Evolutionary conservation across 1,284 basidiomycete genomes (phyloP).

Genomic region (Marasmius oreades): DNA sequence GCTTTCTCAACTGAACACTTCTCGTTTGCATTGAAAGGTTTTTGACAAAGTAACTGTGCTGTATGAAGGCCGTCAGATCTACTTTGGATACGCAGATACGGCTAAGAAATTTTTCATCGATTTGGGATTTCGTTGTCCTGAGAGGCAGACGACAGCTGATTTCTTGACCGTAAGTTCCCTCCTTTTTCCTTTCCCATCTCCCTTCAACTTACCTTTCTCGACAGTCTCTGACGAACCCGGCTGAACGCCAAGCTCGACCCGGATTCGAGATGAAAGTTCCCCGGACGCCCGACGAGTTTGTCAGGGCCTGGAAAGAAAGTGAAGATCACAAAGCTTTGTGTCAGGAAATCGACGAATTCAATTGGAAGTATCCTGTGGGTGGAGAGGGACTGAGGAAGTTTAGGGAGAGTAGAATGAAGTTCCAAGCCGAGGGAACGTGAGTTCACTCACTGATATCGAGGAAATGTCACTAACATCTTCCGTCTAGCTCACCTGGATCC

Average conservation of each 20-base stretch:
- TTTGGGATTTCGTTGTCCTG: constrained; percentile 61
- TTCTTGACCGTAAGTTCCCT: constrained; percentile 41
- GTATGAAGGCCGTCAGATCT: constrained; percentile 49
- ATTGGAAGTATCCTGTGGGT: constrained; percentile 29
- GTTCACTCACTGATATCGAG: constrained; percentile 1
- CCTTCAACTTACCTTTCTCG: not conserved
- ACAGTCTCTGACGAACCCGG: constrained; percentile 51
- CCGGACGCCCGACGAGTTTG: constrained; percentile 53
- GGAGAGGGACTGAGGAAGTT: constrained; percentile 34
- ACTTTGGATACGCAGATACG: constrained; percentile 41
- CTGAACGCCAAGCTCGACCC: constrained; percentile 44
- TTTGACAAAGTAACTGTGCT: constrained; percentile 38
- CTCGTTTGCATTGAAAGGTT: not conserved
- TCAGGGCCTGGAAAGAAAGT: constrained; percentile 27
- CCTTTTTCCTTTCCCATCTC: not conserved
- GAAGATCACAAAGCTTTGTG: constrained; percentile 28
- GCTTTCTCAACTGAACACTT: not conserved
- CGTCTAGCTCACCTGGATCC: constrained; percentile 15
- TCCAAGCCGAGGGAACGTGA: constrained; percentile 35
- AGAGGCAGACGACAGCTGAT: constrained; percentile 66
- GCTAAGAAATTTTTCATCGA: constrained; percentile 65
- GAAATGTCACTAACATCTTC: not conserved
- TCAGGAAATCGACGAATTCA: constrained; percentile 30
- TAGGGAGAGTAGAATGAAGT: constrained; percentile 30
- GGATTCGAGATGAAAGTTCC: constrained; percentile 48